Conservation (phyloP, 2,329 filamentous ascomycete genomes). For the Colletotrichum aenigma region DNA sequence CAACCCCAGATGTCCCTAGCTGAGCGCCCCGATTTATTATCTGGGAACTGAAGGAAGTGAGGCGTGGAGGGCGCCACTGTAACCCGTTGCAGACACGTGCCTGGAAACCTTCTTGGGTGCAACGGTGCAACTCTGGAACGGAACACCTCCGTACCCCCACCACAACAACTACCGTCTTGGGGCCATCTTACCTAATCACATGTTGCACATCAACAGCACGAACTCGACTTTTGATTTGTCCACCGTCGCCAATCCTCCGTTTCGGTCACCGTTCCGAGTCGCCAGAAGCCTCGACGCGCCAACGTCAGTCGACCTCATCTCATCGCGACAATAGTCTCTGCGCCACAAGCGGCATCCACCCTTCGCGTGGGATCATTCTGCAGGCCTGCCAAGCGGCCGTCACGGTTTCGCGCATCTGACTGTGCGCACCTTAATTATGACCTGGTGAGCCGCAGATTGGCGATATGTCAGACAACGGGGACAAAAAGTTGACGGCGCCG, state of each 20-base stretch:
- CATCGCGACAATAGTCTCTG: neutral
- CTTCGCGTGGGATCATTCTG: neutral
- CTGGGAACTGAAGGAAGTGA: neutral
- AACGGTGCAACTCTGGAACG: neutral
- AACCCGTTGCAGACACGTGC: constrained; percentile 1
- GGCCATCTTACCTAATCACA: neutral
- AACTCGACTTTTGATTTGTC: neutral
- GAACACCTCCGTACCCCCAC: neutral
- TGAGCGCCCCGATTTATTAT: neutral
- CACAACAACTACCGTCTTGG: neutral
- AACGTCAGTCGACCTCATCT: neutral
- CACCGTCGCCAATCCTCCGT: neutral
- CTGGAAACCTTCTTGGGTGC: neutral
- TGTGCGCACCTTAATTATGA: neutral
- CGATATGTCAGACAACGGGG: constrained; percentile 4
- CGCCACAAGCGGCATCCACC: neutral
- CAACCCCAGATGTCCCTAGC: neutral
- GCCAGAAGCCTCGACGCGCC: neutral
- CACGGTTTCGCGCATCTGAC: neutral
- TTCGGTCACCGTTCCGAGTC: neutral
- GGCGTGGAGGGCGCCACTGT: neutral
- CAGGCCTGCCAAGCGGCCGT: neutral
- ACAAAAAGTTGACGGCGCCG: constrained; percentile 49
- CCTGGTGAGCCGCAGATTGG: neutral
- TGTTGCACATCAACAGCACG: neutral